A percentile compares a stretch with the other conserved stretches of the same genome.
Evolutionary conservation across 345 rosid genomes (phyloP).

Genomic region (Hibiscus tridactylites): DNA sequence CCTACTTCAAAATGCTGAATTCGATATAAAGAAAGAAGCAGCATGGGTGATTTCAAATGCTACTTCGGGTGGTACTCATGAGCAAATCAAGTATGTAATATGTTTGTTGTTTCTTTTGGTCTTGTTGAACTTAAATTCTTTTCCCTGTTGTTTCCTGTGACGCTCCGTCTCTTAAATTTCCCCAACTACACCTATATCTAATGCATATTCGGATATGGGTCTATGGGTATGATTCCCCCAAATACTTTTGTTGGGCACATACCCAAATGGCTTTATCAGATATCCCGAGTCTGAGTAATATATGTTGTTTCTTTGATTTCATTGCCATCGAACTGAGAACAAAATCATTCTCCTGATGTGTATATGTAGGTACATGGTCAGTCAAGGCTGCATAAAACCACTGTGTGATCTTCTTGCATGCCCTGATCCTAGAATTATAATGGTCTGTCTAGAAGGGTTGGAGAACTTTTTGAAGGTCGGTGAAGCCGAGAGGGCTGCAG

Average conservation of each 20-base stretch:
- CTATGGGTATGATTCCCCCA: too few relatives aligned
- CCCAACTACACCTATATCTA: too few relatives aligned
- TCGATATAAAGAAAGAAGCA: slow-evolving; percentile 88
- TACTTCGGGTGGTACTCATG: slow-evolving; percentile 84
- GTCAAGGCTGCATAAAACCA: slow-evolving; percentile 78
- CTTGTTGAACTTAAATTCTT: neutral
- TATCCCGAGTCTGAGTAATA: neutral
- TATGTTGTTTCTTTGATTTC: neutral
- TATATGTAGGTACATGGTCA: slow-evolving; percentile 42
- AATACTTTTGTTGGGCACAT: neutral
- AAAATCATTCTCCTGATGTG: neutral
- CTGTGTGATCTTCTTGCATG: slow-evolving; percentile 72
- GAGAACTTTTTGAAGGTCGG: slow-evolving; percentile 52
- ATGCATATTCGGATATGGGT: too few relatives aligned
- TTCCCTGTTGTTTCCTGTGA: too few relatives aligned
- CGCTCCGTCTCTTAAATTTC: too few relatives aligned
- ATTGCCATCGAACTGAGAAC: neutral
- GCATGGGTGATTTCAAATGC: slow-evolving; percentile 95
- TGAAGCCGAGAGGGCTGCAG: slow-evolving; percentile 59
- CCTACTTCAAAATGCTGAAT: slow-evolving; percentile 75
- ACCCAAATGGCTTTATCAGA: neutral
- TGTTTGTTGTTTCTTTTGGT: neutral
- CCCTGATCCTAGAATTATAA: slow-evolving; percentile 79
- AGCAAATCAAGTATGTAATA: slow-evolving; percentile 63
- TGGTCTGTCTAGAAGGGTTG: slow-evolving; percentile 47